Percentiles rank a stretch among this genome's conserved stretches.
These are phyloP conservation scores for Colletotrichum sp. DNA, from an alignment of 2,329 filamentous ascomycete species.

Conservation along the genomic window DNA sequence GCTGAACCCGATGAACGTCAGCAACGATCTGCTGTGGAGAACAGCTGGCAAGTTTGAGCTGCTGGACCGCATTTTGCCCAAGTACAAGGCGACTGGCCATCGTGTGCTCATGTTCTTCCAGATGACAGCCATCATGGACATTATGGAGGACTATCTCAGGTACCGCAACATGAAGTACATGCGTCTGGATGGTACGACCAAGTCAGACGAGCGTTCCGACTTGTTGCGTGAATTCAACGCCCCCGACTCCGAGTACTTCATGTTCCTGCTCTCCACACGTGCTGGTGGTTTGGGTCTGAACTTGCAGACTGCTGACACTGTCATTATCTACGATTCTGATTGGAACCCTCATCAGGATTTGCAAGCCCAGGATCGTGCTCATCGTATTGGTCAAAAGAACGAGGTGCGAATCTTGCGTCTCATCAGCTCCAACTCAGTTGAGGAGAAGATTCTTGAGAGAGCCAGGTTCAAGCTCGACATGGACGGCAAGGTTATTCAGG, in stretches of 20 bases:
- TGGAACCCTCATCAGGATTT: constrained; percentile 99
- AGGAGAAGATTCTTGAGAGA: constrained; percentile 97
- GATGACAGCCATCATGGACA: constrained; percentile 99
- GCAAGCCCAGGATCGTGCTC: constrained; percentile 98
- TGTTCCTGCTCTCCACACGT: constrained; percentile 97
- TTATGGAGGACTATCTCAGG: constrained; percentile 98
- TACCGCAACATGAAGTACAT: constrained; percentile 85
- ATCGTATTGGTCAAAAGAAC: constrained; percentile 99
- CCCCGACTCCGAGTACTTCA: constrained; percentile 90
- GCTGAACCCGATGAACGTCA: constrained; percentile 88
- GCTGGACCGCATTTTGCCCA: constrained; percentile 88
- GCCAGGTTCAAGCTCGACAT: constrained; percentile 98
- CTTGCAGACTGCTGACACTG: constrained; percentile 95
- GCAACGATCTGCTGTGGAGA: constrained; percentile 94
- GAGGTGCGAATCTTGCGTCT: constrained; percentile 95
- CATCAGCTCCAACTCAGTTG: constrained; percentile 95
- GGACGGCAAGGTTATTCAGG: constrained; percentile 99
- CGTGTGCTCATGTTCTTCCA: constrained; percentile 99
- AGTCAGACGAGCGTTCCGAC: constrained; percentile 95
- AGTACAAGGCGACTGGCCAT: constrained; percentile 90
- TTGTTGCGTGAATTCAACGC: constrained; percentile 89
- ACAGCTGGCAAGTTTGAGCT: constrained; percentile 97
- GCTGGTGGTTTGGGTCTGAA: constrained; percentile 98
- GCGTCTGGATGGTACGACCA: constrained; percentile 94
- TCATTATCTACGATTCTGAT: constrained; percentile 99